Evolutionary conservation across 208 protist species (phyloP), one percentile per base, ranked within the genome.

Genomic region (Herpetomonas muscarum): DNA sequence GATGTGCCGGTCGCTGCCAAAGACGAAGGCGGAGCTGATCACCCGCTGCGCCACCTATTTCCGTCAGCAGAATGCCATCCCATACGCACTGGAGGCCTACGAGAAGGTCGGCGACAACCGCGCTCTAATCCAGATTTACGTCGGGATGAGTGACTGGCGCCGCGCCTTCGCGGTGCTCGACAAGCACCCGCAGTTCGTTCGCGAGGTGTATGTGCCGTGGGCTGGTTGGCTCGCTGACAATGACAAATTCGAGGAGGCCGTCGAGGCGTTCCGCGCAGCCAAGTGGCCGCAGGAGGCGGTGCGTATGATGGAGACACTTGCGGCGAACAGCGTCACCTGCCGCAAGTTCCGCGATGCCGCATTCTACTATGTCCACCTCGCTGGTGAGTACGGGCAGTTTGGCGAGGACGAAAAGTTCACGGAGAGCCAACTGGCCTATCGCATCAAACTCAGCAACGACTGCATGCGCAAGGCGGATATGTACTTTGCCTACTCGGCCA

Each of bases 121-220:
- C 34, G 68, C 88, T 1, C 76, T 98, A 1, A 81, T 98, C 24
- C 57, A 79, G 53, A 70, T 98, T 37, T 76, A 97, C 76, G 93
- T 98, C 17, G 70, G 87, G n/a, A 37, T 63, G 37, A 58, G 81
- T 13, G 76, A 97, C 65, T 98, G 97, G 96, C 74, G 89, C 7
- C 64, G 83, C 42, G 97, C 97, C 2, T 96, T 98, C 68, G 59
- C 63, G 9, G 55, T 97, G 19, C 68, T 97, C 3, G 84, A 97
- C 24, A 74, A 83, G 39, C 68, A 79, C 57, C 93, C 93, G 17
- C 55, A 85, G 61, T 85, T 87, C 56, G 64, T 81, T 15, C 74
- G 89, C 22, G 87, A 95, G n/a, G 85, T 98, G 22, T 98, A 97
- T 67, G 75, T 98, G 46, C 97, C 97, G 55, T 98, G 98, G 79